Percentiles rank a stretch among this genome's conserved stretches.
Conservation (phyloP, 768 basidiomycete species). For the Mycena capillaripes region DNA sequence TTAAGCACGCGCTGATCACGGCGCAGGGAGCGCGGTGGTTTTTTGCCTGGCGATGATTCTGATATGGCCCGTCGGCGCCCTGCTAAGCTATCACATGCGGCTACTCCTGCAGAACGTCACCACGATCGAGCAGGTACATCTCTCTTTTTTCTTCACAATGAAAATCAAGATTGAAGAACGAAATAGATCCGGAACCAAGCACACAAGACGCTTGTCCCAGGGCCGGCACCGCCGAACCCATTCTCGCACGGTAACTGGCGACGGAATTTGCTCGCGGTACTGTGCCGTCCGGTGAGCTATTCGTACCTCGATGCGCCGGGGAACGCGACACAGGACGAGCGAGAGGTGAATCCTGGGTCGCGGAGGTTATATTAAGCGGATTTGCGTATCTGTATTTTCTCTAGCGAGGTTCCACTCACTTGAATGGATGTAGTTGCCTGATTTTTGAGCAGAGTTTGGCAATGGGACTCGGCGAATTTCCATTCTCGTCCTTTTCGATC, state of each 20-base stretch:
- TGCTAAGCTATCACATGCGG: slow-evolving; percentile 88
- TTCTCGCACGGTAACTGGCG: slow-evolving; percentile 87
- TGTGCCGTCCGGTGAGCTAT: slow-evolving; percentile 85
- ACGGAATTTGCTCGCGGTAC: slow-evolving; percentile 78
- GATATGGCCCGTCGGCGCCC: slow-evolving; percentile 86
- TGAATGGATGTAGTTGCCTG: no score
- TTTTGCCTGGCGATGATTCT: slow-evolving; percentile 81
- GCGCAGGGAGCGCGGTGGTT: slow-evolving; percentile 84
- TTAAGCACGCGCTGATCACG: slow-evolving; percentile 64
- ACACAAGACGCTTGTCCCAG: slow-evolving; percentile 76
- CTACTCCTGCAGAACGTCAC: slow-evolving; percentile 90
- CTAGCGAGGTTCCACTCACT: no score
- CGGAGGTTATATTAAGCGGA: no score
- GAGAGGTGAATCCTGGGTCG: slow-evolving; percentile 80
- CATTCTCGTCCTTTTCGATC: no score
- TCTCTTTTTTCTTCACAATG: neutral
- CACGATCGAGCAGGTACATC: slow-evolving; percentile 90
- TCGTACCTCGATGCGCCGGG: slow-evolving; percentile 82
- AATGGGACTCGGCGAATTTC: no score
- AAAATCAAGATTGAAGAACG: neutral
- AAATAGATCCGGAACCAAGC: slow-evolving; percentile 88
- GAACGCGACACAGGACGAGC: slow-evolving; percentile 77
- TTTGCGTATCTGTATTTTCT: no score
- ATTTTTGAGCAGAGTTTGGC: no score
- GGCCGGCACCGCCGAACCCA: slow-evolving; percentile 82